Evolutionary conservation across 345 rosid species (phyloP), one percentile per base, ranked within the genome.

Genomic region (Alliaria petiolata): DNA sequence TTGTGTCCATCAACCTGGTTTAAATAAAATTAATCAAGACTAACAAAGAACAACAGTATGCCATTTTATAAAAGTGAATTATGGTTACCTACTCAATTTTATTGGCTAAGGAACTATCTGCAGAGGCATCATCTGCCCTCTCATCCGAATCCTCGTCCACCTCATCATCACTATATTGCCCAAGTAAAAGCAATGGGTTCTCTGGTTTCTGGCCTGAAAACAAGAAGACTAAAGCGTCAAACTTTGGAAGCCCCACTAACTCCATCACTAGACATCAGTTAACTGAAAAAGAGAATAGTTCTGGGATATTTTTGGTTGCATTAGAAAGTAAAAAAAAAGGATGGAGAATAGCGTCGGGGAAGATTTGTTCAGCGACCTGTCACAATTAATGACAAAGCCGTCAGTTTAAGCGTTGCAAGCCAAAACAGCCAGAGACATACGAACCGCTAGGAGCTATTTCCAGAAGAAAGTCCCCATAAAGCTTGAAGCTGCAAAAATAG

Each of bases 91-190:
- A 80, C 52, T 80, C 86, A 38, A 19, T 69, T 54, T 62, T 72
- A 30, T 69, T 79, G 56, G 71, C 74, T 50, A 76, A 22, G 26
- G 84, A 67, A 77, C 65, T 80, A 51, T 81, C 83, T 4, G 57
- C 73, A 69, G 65, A 53, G 61, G 69, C 76, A 65, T 60, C 40
- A 50, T 59, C 76, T 43, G 52, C 65, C 45, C 31, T 77, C 56
- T 65, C 59, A 78, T 50, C 80, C 13, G 76, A 65, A 36, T 82
- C 86, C 33, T 86, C 91, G 40, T 91, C 90, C 65, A 82, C 55
- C 34, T 95, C 99, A 76, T 87, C 98, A 76, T 91, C 97, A 50
- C 96, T 91, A 65, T 95, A 95, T 61, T 89, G 99, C 54, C 93
- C 98, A 62, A 95, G 97, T 69, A 95, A 82, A 55, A 83, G 81